Conservation (phyloP, 2,329 filamentous ascomycete genomes). For the Byssothecium circinans region DNA sequence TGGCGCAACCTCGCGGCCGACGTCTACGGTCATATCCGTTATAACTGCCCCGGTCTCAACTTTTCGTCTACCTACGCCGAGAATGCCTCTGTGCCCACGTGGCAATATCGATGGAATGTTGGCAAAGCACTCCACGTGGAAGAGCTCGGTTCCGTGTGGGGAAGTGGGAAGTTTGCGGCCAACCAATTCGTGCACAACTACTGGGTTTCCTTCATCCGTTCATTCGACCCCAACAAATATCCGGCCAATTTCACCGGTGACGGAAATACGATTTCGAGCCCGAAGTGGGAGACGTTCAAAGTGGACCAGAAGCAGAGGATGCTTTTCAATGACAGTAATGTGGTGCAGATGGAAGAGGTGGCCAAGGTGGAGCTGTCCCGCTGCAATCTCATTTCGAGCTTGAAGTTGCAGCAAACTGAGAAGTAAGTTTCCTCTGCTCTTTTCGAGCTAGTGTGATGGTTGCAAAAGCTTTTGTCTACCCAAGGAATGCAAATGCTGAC, state of each 20-base stretch:
- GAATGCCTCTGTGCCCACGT: conserved; percentile 35
- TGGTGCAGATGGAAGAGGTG: conserved; percentile 35
- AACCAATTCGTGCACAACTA: conserved; percentile 43
- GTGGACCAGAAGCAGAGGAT: conserved; percentile 23
- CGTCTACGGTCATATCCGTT: conserved; percentile 53
- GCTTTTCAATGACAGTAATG: conserved; percentile 29
- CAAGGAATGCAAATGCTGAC: conserved; percentile 13
- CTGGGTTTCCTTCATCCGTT: conserved; percentile 49
- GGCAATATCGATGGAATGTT: conserved; percentile 55
- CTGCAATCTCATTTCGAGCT: conserved; percentile 27
- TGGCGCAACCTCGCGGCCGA: conserved; percentile 45
- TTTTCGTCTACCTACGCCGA: conserved; percentile 42
- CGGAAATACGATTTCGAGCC: conserved; percentile 21
- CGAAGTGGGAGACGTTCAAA: conserved; percentile 31
- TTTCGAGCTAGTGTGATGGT: background rate
- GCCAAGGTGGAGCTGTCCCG: conserved; percentile 19
- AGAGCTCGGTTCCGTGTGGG: conserved; percentile 45
- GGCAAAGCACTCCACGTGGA: conserved; percentile 43
- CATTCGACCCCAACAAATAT: conserved; percentile 45
- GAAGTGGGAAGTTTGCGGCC: conserved; percentile 34
- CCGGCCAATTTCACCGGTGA: conserved; percentile 24
- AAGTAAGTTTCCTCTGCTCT: conserved; percentile 29
- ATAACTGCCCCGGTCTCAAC: conserved; percentile 50
- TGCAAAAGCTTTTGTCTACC: conserved; percentile 3
- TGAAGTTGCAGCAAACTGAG: conserved; percentile 30